Conservation (phyloP, 805 yeast species). For the Naumovozyma castellii region DNA sequence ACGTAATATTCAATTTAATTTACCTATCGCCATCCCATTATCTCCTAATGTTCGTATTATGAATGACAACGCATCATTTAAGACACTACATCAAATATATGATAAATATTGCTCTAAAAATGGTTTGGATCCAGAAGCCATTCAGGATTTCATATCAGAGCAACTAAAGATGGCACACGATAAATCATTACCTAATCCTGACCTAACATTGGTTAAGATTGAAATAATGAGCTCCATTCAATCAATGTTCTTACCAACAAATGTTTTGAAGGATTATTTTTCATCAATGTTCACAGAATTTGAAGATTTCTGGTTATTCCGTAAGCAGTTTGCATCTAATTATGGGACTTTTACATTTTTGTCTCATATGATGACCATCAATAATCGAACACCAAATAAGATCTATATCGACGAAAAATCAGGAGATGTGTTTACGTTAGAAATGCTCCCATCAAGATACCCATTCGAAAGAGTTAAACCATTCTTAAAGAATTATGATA, state of each 20-base stretch:
- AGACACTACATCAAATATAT: slow-evolving; percentile 70
- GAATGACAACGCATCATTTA: slow-evolving; percentile 69
- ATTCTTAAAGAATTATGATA: slow-evolving; percentile 29
- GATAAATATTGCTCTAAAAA: slow-evolving; percentile 74
- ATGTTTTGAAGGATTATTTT: slow-evolving; percentile 73
- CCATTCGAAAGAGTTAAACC: slow-evolving; percentile 39
- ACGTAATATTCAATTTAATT: slow-evolving; percentile 71
- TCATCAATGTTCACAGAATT: slow-evolving; percentile 58
- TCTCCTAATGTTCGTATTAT: slow-evolving; percentile 90
- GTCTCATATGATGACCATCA: slow-evolving; percentile 90
- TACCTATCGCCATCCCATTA: slow-evolving; percentile 87
- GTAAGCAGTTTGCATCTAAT: slow-evolving; percentile 89
- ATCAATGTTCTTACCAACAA: slow-evolving; percentile 73
- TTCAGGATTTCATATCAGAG: slow-evolving; percentile 75
- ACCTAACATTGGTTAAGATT: slow-evolving; percentile 74
- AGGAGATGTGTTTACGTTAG: slow-evolving; percentile 89
- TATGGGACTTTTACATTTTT: slow-evolving; percentile 88
- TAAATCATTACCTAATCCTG: slow-evolving; percentile 89
- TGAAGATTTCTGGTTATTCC: slow-evolving; percentile 95
- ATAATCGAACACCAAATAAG: slow-evolving; percentile 88
- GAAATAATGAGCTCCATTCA: slow-evolving; percentile 90
- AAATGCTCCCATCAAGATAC: slow-evolving; percentile 85
- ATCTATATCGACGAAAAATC: slow-evolving; percentile 71
- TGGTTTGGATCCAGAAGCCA: slow-evolving; percentile 76
- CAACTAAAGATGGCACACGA: slow-evolving; percentile 89